Evolutionary conservation across 192 early-diverging fungal genomes (phyloP).

Genomic region (Coemansia sp.): DNA sequence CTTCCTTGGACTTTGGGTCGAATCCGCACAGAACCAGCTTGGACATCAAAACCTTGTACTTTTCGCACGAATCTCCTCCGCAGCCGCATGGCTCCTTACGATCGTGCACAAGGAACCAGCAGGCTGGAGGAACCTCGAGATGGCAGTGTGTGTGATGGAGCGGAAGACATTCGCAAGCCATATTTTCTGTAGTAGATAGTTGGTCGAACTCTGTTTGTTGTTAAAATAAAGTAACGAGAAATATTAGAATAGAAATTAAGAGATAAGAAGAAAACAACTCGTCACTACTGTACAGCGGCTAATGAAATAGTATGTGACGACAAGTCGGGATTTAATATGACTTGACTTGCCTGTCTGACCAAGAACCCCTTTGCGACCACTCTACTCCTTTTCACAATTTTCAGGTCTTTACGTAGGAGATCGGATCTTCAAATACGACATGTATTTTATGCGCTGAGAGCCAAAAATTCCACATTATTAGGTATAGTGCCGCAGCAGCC

Average conservation of each 20-base stretch:
- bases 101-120: conserved; percentile 45
- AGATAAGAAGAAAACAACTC: no score
- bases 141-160: conserved; percentile 18
- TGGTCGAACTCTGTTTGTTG: background rate
- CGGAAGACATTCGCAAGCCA: conserved; percentile 29
- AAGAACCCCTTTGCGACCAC: no score
- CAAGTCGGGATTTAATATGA: no score
- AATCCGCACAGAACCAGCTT: conserved; percentile 42
- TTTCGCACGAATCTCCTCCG: conserved; percentile 34
- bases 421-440: background rate
- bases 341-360: no score
- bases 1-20: conserved; percentile 31
- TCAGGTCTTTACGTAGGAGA: no score
- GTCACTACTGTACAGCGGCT: no score
- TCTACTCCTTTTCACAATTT: no score
- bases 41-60: conserved; percentile 30
- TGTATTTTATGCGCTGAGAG: background rate
- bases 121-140: conserved; percentile 24
- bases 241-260: no score
- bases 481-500: no score
- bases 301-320: no score
- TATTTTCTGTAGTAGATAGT: background rate
- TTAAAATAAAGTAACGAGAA: no score
- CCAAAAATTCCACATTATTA: no score
- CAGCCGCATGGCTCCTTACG: conserved; percentile 46